Conservation (phyloP, 2,329 filamentous ascomycete species). For the Stagonosporopsis chrysanthemi region DNA sequence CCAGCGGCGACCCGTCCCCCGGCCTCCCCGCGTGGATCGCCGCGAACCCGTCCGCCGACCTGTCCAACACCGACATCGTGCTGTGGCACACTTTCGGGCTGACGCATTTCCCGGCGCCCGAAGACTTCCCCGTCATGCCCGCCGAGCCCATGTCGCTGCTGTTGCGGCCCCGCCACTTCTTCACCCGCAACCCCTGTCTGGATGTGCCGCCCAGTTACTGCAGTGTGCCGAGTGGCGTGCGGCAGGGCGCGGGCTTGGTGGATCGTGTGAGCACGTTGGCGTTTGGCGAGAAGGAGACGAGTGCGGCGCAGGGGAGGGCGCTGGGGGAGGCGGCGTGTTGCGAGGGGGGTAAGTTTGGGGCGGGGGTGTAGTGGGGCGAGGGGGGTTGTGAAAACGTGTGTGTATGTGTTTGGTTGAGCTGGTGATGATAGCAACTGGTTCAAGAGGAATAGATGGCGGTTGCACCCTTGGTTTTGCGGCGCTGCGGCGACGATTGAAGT, state of each 20-base stretch:
- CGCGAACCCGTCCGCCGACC: slow-evolving; percentile 69
- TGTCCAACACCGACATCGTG: slow-evolving; percentile 85
- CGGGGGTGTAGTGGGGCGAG: slow-evolving; percentile 11
- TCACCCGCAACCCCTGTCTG: slow-evolving; percentile 77
- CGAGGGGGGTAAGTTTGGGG: slow-evolving; percentile 29
- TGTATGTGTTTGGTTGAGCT: too few relatives aligned
- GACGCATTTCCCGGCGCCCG: slow-evolving; percentile 86
- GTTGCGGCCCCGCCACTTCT: slow-evolving; percentile 82
- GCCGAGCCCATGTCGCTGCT: slow-evolving; percentile 80
- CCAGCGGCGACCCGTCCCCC: slow-evolving; percentile 76
- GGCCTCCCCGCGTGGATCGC: slow-evolving; percentile 80
- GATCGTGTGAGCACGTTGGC: slow-evolving; percentile 61
- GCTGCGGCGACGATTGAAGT: too few relatives aligned
- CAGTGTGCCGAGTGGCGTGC: slow-evolving; percentile 74
- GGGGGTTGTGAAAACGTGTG: too few relatives aligned
- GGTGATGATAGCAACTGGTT: too few relatives aligned
- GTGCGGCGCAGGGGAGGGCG: slow-evolving; percentile 5
- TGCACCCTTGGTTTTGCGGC: too few relatives aligned
- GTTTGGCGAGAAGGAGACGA: slow-evolving; percentile 52
- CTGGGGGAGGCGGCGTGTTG: slow-evolving; percentile 23
- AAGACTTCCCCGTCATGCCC: slow-evolving; percentile 94
- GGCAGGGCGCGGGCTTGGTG: slow-evolving; percentile 55
- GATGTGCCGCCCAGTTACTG: slow-evolving; percentile 81
- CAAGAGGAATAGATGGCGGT: too few relatives aligned
- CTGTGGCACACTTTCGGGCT: slow-evolving; percentile 95